Percentiles rank a stretch among this genome's conserved stretches.
These are phyloP conservation scores for Dillenia suffruticosa DNA, from an alignment of 164 flowering plant genomes.

Conservation along the genomic window DNA sequence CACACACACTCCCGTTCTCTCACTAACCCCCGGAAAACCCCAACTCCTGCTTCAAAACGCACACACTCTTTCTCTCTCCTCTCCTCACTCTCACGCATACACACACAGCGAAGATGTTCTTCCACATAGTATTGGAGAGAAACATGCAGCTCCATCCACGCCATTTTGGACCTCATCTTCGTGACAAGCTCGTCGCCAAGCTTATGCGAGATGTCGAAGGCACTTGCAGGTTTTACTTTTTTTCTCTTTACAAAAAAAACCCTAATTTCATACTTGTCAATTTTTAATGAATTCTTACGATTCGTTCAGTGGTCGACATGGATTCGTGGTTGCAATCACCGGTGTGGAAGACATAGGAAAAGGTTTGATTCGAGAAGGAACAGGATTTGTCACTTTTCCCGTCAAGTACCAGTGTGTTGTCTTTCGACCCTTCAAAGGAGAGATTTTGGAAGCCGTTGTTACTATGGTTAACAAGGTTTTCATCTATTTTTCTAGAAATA, in stretches of 20 bases:
- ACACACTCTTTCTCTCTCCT: no score
- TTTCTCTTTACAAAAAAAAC: neutral
- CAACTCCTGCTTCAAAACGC: no score
- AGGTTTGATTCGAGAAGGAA: slow-evolving; percentile 87
- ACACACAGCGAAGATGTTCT: slow-evolving; percentile 53
- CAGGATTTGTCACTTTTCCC: slow-evolving; percentile 90
- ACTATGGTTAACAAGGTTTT: slow-evolving; percentile 94
- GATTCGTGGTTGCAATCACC: slow-evolving; percentile 91
- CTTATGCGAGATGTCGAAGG: slow-evolving; percentile 98
- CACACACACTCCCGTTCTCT: no score
- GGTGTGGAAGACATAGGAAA: slow-evolving; percentile 86
- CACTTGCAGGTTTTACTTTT: slow-evolving; percentile 70
- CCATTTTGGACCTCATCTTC: slow-evolving; percentile 82
- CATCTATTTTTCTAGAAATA: neutral
- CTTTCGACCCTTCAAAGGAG: slow-evolving; percentile 92
- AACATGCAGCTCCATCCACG: slow-evolving; percentile 96
- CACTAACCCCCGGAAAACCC: no score
- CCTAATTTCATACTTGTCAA: neutral
- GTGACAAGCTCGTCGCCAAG: slow-evolving; percentile 75
- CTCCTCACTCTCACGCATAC: no score
- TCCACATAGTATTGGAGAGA: slow-evolving; percentile 86
- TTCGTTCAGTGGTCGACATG: slow-evolving; percentile 75
- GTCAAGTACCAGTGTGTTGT: slow-evolving; percentile 92
- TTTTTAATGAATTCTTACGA: neutral
- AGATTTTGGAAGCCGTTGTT: slow-evolving; percentile 92